Evolutionary conservation across 345 rosid species (phyloP).

Genomic region (Citrus inodora): DNA sequence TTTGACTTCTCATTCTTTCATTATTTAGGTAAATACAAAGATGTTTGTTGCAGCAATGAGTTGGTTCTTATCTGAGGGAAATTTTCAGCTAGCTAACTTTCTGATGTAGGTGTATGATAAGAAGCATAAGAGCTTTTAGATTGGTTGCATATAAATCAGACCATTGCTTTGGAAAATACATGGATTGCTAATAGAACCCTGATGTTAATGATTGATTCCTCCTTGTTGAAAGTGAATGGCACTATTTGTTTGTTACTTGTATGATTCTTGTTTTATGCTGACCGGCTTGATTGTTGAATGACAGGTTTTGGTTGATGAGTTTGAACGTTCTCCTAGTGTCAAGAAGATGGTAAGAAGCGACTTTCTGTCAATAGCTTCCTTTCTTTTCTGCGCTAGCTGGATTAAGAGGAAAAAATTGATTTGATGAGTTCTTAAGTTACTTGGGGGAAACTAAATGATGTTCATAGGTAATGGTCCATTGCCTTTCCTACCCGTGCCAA

Average conservation of each 20-base stretch:
- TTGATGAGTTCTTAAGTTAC: background rate
- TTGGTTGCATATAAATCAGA: background rate
- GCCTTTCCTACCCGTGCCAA: background rate
- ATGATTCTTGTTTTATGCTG: background rate
- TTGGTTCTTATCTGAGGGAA: background rate
- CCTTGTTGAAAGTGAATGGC: background rate
- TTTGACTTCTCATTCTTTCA: background rate
- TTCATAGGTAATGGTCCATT: background rate
- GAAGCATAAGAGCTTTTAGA: background rate
- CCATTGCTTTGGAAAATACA: background rate
- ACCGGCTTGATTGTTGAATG: conserved; percentile 15
- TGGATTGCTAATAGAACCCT: background rate
- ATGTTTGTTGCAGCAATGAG: background rate
- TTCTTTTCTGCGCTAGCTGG: background rate
- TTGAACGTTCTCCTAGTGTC: conserved; percentile 37
- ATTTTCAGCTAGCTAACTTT: background rate
- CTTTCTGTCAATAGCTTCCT: background rate
- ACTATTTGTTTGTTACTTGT: background rate
- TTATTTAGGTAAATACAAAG: background rate
- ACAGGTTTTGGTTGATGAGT: conserved; percentile 45
- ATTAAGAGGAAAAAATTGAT: background rate
- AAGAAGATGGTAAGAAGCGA: conserved; percentile 63
- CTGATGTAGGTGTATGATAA: background rate
- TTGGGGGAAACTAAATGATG: background rate
- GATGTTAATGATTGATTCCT: background rate